Evolutionary conservation across 495 filamentous ascomycete species (phyloP).

Genomic region (Penicillium goetzii): DNA sequence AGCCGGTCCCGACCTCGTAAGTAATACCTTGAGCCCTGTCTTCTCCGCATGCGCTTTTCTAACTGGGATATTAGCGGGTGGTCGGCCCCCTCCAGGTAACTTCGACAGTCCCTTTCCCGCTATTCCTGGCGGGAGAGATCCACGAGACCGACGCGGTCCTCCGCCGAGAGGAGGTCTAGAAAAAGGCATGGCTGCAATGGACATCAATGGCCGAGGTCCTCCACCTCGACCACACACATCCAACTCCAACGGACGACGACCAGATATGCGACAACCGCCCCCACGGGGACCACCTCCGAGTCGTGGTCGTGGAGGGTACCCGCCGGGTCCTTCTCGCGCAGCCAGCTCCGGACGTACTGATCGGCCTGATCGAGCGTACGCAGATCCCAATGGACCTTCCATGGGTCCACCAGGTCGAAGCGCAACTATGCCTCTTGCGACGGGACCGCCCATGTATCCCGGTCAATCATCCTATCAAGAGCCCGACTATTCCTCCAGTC

Average conservation of each 20-base stretch:
- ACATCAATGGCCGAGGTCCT: conserved; percentile 50
- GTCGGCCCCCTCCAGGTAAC: conserved; percentile 48
- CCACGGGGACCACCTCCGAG: conserved; percentile 32
- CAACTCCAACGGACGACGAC: conserved; percentile 38
- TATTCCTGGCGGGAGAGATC: conserved; percentile 50
- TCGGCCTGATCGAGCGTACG: conserved; percentile 34
- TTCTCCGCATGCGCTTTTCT: conserved; percentile 7
- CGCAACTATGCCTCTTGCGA: conserved; percentile 42
- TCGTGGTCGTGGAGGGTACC: conserved; percentile 29
- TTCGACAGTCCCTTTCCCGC: conserved; percentile 72
- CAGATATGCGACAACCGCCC: conserved; percentile 36
- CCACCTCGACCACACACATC: conserved; percentile 46
- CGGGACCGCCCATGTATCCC: conserved; percentile 33
- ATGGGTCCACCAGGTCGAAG: conserved; percentile 40
- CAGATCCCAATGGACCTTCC: conserved; percentile 34
- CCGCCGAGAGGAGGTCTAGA: conserved; percentile 41
- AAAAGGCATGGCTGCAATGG: conserved; percentile 61
- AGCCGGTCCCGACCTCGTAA: conserved; percentile 42
- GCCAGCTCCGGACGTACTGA: conserved; percentile 35
- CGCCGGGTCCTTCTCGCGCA: conserved; percentile 31
- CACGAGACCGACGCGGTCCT: conserved; percentile 30
- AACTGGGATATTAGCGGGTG: conserved; percentile 27
- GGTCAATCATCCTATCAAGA: conserved; percentile 42
- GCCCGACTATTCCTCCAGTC: conserved; percentile 24
- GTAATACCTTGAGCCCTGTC: conserved; percentile 15